Conservation (phyloP, 1,284 basidiomycete genomes). For the Cutaneotrichosporon cutaneum region DNA sequence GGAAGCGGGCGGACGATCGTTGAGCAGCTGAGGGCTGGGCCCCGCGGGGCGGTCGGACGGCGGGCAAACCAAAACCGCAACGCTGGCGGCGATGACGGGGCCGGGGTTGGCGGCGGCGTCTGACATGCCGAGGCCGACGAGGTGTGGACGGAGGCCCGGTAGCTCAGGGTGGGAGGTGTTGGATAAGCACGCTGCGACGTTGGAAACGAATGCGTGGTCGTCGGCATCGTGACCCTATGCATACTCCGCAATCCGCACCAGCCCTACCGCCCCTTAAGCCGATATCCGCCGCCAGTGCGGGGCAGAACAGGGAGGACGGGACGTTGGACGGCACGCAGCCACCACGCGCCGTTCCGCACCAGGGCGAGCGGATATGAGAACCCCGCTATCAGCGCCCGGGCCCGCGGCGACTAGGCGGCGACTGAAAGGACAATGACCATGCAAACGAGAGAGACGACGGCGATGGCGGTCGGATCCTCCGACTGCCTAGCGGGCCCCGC, state of each 20-base stretch:
- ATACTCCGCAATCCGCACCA: neutral
- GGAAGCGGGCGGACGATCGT: too few relatives aligned
- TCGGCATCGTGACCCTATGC: neutral
- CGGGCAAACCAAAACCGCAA: too few relatives aligned
- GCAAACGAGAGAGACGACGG: neutral
- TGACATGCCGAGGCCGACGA: too few relatives aligned
- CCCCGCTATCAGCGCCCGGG: neutral
- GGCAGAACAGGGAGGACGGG: neutral
- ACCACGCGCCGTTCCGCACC: neutral
- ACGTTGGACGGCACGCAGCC: neutral
- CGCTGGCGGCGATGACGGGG: too few relatives aligned
- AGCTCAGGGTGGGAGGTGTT: too few relatives aligned
- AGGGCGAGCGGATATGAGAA: neutral
- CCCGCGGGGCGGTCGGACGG: too few relatives aligned
- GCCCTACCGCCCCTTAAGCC: neutral
- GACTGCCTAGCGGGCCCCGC: neutral
- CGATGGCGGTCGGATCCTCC: neutral
- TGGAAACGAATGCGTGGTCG: neutral
- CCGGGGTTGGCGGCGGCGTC: too few relatives aligned
- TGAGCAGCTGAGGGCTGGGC: too few relatives aligned
- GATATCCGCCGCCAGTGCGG: slow-evolving; percentile 1
- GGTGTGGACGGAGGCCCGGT: too few relatives aligned
- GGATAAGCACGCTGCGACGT: too few relatives aligned
- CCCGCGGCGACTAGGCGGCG: neutral
- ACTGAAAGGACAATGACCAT: neutral